These are phyloP conservation scores for Plenodomus tracheiphilus DNA, from an alignment of 2,329 filamentous ascomycete species.

Conservation along the genomic window DNA sequence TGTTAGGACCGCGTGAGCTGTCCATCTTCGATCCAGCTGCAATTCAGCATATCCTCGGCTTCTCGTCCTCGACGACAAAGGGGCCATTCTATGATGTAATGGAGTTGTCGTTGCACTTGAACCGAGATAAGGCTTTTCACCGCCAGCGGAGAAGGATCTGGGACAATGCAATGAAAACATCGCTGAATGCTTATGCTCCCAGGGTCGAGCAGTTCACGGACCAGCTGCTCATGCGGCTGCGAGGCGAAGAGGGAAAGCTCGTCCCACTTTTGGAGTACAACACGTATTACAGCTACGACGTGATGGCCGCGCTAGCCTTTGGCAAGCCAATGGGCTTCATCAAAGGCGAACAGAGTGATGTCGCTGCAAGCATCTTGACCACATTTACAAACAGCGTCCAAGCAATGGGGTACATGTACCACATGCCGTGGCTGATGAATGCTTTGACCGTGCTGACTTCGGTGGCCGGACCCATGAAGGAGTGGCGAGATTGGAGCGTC, in stretches of 20 bases:
- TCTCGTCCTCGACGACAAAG: conserved; percentile 28
- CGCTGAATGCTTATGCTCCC: conserved; percentile 24
- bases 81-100: conserved; percentile 28
- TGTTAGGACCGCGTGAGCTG: conserved; percentile 26
- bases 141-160: conserved; percentile 31
- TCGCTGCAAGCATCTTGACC: conserved; percentile 25
- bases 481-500: conserved; percentile 29
- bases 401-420: conserved; percentile 26
- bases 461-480: conserved; percentile 29
- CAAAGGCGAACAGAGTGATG: conserved; percentile 39
- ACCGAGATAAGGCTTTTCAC: conserved; percentile 29
- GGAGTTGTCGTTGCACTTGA: conserved; percentile 29
- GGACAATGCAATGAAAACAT: conserved; percentile 35
- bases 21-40: conserved; percentile 28
- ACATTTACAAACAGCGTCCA: conserved; percentile 37
- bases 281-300: conserved; percentile 50
- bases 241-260: conserved; percentile 22
- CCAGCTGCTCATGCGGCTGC: conserved; percentile 21
- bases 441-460: conserved; percentile 20
- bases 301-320: conserved; percentile 52
- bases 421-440: conserved; percentile 36
- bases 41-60: conserved; percentile 22
- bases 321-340: conserved; percentile 46
- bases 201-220: conserved; percentile 28
- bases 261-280: conserved; percentile 48